phyloP scores from a whole-genome alignment of 2,329 filamentous ascomycete genomes.

The Cordyceps farinosa region DNA sequence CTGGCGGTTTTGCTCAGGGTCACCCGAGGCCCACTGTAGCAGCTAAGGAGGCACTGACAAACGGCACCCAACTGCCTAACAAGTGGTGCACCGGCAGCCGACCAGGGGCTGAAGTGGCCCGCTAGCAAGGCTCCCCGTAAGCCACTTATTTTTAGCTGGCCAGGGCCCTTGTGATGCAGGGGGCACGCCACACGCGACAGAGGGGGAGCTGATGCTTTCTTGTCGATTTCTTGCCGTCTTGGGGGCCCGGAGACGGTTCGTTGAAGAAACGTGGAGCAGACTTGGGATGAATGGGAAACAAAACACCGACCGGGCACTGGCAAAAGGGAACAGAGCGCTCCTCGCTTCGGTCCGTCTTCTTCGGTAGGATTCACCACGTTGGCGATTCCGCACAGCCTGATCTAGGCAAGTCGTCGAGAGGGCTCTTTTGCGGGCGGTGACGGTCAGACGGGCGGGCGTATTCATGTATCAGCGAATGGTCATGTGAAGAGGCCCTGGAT shows the following conservation, averaged over 20 bases:
- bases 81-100: background rate
- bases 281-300: background rate
- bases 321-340: background rate
- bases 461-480: too few species aligned
- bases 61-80: background rate
- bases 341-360: background rate
- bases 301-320: background rate
- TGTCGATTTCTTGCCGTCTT: background rate
- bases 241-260: background rate
- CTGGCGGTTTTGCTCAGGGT: too few species aligned
- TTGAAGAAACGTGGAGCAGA: background rate
- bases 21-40: too few species aligned
- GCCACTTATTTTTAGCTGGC: background rate
- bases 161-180: background rate
- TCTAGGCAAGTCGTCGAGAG: too few species aligned
- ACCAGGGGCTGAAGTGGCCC: background rate
- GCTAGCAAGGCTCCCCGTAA: background rate
- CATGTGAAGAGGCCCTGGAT: background rate
- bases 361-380: background rate
- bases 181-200: constrained; percentile 10
- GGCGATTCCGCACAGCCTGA: too few species aligned
- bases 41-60: background rate
- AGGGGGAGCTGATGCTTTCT: background rate
- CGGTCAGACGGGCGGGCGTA: too few species aligned
- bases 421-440: too few species aligned